A percentile compares a stretch with the other conserved stretches of the same genome.
Conservation (phyloP, 768 basidiomycete genomes). For the Astraeus odoratus region DNA sequence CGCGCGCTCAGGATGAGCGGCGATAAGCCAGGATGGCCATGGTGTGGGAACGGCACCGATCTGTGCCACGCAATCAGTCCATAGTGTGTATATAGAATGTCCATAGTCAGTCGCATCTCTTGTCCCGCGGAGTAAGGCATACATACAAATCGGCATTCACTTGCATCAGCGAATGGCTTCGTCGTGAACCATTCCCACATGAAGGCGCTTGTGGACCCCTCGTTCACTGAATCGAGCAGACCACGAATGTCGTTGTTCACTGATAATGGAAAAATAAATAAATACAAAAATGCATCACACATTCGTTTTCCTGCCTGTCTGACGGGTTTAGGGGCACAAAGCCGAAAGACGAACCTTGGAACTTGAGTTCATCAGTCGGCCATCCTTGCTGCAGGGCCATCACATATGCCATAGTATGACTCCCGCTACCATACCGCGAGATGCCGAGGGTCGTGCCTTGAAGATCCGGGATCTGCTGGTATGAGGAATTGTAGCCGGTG, state of each 20-base stretch:
- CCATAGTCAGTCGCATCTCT: not conserved
- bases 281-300: too few species aligned
- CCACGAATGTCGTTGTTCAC: slow-evolving; percentile 80
- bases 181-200: slow-evolving; percentile 96
- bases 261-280: too few species aligned
- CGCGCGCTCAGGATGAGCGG: slow-evolving; percentile 69
- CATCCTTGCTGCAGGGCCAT: slow-evolving; percentile 88
- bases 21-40: slow-evolving; percentile 97
- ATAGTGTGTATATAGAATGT: not conserved
- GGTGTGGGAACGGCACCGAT: slow-evolving; percentile 86
- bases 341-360: slow-evolving; percentile 47
- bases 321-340: not conserved
- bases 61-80: slow-evolving; percentile 27
- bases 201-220: slow-evolving; percentile 81
- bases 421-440: slow-evolving; percentile 83
- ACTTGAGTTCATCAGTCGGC: slow-evolving; percentile 56
- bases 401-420: slow-evolving; percentile 93
- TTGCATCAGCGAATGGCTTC: slow-evolving; percentile 72
- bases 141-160: slow-evolving; percentile 79
- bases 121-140: not conserved
- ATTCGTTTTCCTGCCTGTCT: not conserved
- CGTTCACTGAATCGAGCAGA: slow-evolving; percentile 81
- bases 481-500: slow-evolving; percentile 63
- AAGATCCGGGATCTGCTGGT: slow-evolving; percentile 65
- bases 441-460: slow-evolving; percentile 83